phyloP scores from a whole-genome alignment of 2,329 filamentous ascomycete species.

The Pseudocercospora musae region DNA sequence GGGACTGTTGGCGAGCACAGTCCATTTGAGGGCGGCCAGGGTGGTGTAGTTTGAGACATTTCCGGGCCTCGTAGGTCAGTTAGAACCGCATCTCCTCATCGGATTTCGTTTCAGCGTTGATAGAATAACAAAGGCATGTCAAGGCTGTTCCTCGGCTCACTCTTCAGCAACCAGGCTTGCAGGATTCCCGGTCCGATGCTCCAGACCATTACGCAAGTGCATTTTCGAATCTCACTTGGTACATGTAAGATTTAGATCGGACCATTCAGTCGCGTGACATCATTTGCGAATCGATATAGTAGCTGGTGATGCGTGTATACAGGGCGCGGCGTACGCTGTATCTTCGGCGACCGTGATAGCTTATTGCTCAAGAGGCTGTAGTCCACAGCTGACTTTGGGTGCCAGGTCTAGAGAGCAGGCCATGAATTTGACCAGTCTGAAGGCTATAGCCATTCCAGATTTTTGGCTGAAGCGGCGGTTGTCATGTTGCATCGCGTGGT shows the following conservation, averaged over 20 bases:
- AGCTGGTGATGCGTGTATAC: neutral
- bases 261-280: neutral
- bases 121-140: neutral
- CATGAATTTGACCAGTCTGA: neutral
- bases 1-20: slow-evolving; percentile 25
- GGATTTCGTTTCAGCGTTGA: too few relatives aligned
- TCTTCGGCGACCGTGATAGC: neutral
- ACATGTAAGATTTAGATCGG: neutral
- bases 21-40: slow-evolving; percentile 28
- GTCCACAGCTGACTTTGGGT: too few relatives aligned
- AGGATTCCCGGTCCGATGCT: neutral
- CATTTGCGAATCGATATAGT: neutral
- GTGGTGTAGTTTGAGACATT: neutral
- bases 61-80: neutral
- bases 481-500: neutral
- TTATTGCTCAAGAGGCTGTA: too few relatives aligned
- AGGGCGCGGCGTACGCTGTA: neutral
- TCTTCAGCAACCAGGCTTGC: neutral
- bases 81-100: too few relatives aligned
- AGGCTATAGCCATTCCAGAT: neutral
- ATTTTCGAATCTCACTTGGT: neutral
- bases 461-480: neutral
- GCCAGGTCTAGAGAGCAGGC: neutral
- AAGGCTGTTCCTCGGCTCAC: neutral
- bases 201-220: neutral